Base-by-base conservation (phyloP, 352 stramenopile species). In the Stephanocyclus meneghinianus region DNA sequence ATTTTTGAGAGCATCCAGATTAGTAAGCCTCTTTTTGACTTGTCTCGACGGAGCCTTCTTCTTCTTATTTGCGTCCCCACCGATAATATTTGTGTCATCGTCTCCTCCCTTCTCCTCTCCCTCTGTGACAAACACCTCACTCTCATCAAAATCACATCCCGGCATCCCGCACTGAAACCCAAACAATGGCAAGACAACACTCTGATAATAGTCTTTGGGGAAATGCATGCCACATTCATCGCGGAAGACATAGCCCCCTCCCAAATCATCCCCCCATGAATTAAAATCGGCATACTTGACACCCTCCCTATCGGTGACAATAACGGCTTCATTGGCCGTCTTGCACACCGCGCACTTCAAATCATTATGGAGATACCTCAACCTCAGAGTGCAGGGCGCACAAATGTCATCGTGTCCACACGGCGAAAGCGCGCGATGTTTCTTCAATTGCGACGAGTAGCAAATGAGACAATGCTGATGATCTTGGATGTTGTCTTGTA, bases 151-250 rank as follows among this genome's bases (percentile, higher is more conserved):
- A 2, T 61, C 18, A 69, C 84, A 89, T 2, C 72, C 45, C 10
- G 70, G 44, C 44, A 86, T 44, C 13, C 56, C 69, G 74, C 88
- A 93, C 9, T 32, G 55, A 74, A 85, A 84, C 30, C 72, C 76
- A 78, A 90, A 91, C 1, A 93, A 56, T 1, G 80, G 71, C 21
- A 74, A 40, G 10, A 92, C 75, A 18, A 87, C 66, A 40, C 16
- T 55, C 15, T 91, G 16, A 73, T 88, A 90, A 70, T 89, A 88
- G 1, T 61, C 59, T 5, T 50, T 55, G 11, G 78, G 71, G 68
- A 92, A 91, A 71, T 91, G 90, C 80, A 93, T 91, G 26, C 83
- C 82, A 11, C 85, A 80, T 57, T 91, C 83, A 7, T 86, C 66
- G 9, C 76, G 69, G 56, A 76, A 86, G 1, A 88, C 64, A 79